Evolutionary conservation across 805 yeast species (phyloP), one percentile per base, ranked within the genome.

Genomic region (Zygoascus ofunaensis): DNA sequence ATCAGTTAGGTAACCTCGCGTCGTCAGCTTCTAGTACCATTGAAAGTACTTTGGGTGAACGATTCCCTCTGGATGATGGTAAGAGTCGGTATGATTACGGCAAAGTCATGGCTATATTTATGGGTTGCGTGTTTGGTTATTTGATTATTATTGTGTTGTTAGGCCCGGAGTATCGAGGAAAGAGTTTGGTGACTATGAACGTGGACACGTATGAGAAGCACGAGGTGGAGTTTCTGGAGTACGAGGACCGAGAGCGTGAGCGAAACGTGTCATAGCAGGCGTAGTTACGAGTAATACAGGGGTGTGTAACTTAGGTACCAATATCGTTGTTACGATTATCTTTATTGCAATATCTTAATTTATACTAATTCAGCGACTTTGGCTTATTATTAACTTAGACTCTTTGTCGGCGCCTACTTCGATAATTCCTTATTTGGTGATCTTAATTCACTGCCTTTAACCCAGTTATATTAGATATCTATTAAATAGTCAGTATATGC

Each of bases 1-100:
- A 81, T 57, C 87, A 81, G 62, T 70, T 81, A 46, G 87, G 87
- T 65, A 80, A 81, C 59, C 70, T 82, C 55, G 83, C 80, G 0
- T 75, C 84, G 3, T 73, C 82, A 18, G 87, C 86, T 1, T 74
- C 83, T 2, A 72, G 82, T 17, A 81, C 89, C 4, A 81, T 81
- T 49, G 86, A 81, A 60, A 66, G 85, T 2, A 66, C 70, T n/a
- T 63, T 79, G 36, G 82, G 87, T 22, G 69, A 68, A 26, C 61
- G 66, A 42, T 82, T 79, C 68, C 87, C 86, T 2, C 53, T 79
- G 24, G 54, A 50, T 38, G 45, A 45, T 1, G 74, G 71, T 14
- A 43, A 46, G 19, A 69, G 61, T 20, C 53, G 52, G 21, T 75
- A 70, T 55, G 70, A 82, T 57, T 82, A 82, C 60, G 82, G 80